Base-by-base conservation (phyloP, 805 yeast genomes). In the Blastobotrys chiropterorum region DNA sequence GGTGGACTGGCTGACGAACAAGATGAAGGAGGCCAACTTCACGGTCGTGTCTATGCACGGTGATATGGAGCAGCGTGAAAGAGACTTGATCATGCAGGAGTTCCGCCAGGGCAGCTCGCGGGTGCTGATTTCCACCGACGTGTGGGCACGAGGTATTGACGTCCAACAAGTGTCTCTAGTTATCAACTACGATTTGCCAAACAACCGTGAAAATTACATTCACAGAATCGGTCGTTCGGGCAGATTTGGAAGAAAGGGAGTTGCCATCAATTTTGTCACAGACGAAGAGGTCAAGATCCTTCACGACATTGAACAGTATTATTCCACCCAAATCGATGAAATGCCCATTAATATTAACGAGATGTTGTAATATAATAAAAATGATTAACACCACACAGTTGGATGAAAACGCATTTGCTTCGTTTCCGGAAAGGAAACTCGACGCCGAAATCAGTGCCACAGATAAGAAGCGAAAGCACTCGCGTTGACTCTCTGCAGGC, bases 191-290 rank as follows among this genome's bases (percentile, higher is more conserved):
- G 98, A 90, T 72, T 74, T 90, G 63, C 97, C 97, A 44, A 77
- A 81, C 60, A 86, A 85, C 75, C 82, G 86, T 71, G 97, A 90
- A 72, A 90, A 88, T 77, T 92, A 94, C 71, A 86, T 92, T 65
- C 99, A 92, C 75, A 82, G 99, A 76, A 95, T 92, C 65, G 99
- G 99, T 72, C 83, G 99, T 76, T 88, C 95, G 62, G 99, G 99
- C 66, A 84, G 99, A 72, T 92, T 92, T 77, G 99, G 99, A 69
- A 82, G 99, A 72, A 92, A 90, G 76, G 99, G 99, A 77, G 92
- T 88, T 57, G 97, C 98, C 56, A 86, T 92, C 69, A 94, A 90
- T 77, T 86, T 92, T 66, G 84, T 90, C 62, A 90, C 98, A 48
- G 78, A 77, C 57, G 83, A 82, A 51, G 97, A 92, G 68, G 77